Conservation (phyloP, 2,329 filamentous ascomycete species). For the Trichoderma guizhouense region DNA sequence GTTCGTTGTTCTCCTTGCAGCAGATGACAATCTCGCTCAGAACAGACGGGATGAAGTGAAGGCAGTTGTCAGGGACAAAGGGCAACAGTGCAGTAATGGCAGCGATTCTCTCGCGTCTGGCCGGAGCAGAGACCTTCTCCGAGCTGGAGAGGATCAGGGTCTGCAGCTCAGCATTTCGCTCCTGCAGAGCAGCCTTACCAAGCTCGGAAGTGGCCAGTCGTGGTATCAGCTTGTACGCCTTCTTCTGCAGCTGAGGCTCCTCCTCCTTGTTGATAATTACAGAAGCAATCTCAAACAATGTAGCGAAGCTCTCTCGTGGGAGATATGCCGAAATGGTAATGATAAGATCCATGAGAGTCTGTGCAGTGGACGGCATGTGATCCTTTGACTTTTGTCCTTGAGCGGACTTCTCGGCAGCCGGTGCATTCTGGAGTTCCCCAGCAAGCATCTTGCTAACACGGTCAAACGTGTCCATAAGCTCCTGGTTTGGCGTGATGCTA, state of each 20-base stretch:
- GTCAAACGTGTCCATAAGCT: constrained; percentile 84
- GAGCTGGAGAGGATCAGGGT: constrained; percentile 73
- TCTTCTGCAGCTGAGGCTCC: constrained; percentile 95
- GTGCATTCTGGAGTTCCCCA: constrained; percentile 56
- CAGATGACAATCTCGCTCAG: constrained; percentile 93
- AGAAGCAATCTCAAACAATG: constrained; percentile 82
- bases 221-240: constrained; percentile 96
- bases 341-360: constrained; percentile 94
- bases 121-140: constrained; percentile 82
- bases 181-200: constrained; percentile 70
- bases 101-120: constrained; percentile 78
- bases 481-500: constrained; percentile 74
- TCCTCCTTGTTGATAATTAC: constrained; percentile 76
- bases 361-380: constrained; percentile 85
- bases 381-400: constrained; percentile 59
- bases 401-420: constrained; percentile 57
- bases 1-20: constrained; percentile 97
- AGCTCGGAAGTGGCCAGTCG: constrained; percentile 77
- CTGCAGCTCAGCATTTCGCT: constrained; percentile 77
- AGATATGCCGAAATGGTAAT: constrained; percentile 95
- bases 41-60: constrained; percentile 90
- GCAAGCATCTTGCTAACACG: constrained; percentile 84
- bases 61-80: constrained; percentile 69
- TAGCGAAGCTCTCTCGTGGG: constrained; percentile 77
- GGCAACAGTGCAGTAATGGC: constrained; percentile 79